Percentiles rank a stretch among this genome's conserved stretches.
Evolutionary conservation across 805 yeast genomes (phyloP).

Genomic region (Maudiozyma serrabonitensis): DNA sequence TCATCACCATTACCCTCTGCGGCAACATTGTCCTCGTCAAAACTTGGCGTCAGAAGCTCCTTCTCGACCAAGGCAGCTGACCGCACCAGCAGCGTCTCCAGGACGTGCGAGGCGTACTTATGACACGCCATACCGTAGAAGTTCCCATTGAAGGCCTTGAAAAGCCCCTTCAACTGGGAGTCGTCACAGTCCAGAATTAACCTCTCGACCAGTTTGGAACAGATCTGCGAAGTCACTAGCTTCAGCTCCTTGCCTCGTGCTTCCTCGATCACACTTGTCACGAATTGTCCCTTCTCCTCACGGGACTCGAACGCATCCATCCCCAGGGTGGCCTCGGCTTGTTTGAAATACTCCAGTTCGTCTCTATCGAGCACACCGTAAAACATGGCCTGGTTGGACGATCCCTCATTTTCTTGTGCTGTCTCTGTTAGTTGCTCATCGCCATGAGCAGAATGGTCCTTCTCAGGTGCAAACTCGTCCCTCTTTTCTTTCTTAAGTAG

Average conservation of each 20-base stretch:
- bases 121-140: conserved; percentile 72
- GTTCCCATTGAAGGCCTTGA: conserved; percentile 61
- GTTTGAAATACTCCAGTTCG: conserved; percentile 86
- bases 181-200: conserved; percentile 58
- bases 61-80: conserved; percentile 65
- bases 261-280: conserved; percentile 73
- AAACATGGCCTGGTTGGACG: conserved; percentile 36
- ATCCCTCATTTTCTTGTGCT: conserved; percentile 4
- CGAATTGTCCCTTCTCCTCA: conserved; percentile 68
- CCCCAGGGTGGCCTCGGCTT: conserved; percentile 79
- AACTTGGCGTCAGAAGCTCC: conserved; percentile 46
- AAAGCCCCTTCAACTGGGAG: conserved; percentile 54
- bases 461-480: conserved; percentile 15
- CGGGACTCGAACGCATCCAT: conserved; percentile 64
- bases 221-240: conserved; percentile 85
- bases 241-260: conserved; percentile 83
- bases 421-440: conserved; percentile 6
- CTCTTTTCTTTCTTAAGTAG: conserved; percentile 24
- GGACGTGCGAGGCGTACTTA: conserved; percentile 87
- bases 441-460: conserved; percentile 2
- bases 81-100: conserved; percentile 75
- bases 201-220: conserved; percentile 88
- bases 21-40: conserved; percentile 27
- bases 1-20: conserved; percentile 30
- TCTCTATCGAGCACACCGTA: conserved; percentile 79